Evolutionary conservation across 1,284 basidiomycete genomes (phyloP), one percentile per base, ranked within the genome.

Genomic region (Puccinia coronata): DNA sequence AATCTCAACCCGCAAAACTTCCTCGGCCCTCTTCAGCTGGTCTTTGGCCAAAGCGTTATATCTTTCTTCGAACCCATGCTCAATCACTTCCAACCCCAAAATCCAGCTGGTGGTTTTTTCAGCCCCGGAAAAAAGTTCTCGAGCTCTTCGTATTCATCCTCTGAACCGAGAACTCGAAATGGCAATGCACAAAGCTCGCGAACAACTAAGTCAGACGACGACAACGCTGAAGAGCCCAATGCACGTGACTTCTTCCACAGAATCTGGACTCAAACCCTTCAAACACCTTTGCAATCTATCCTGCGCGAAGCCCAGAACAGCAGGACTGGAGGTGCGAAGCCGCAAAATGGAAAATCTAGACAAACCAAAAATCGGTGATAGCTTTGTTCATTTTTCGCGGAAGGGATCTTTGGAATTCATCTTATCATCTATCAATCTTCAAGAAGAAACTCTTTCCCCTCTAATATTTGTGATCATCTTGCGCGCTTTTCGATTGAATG

Each of bases 31-130:
- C 41, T 75, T n/a, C 53, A 75, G 49, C 14, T 77, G 20, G 49
- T 77, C n/a, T 34, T 77, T n/a, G 75, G 43, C 49, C 34, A n/a
- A 31, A 53, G 75, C 41, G 28, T 34, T 23, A 12, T 36, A 28
- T 65, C 47, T 67, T 49, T 49, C 57, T 77, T 77, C 43, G 75
- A 77, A 51, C 59, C 61, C 8, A 51, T 77, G 20, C 47, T 67
- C 18, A 39, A 14, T 28, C 75, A 65, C 49, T 75, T 59, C n/a
- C 59, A 43, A 75, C 25, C 59, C 63, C 73, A 43, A 43, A 25
- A 39, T n/a, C n/a, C 20, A 25, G 25, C 18, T 12, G 23, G 12
- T 28, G 18, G 11, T 25, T 61, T 57, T 11, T 63, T 59, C 36
- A 31, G 41, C 25, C 51, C 49, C 36, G 49, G 34, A 34, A 59